phyloP scores from a whole-genome alignment of 2,329 filamentous ascomycete genomes.

The Colletotrichum sp. region DNA sequence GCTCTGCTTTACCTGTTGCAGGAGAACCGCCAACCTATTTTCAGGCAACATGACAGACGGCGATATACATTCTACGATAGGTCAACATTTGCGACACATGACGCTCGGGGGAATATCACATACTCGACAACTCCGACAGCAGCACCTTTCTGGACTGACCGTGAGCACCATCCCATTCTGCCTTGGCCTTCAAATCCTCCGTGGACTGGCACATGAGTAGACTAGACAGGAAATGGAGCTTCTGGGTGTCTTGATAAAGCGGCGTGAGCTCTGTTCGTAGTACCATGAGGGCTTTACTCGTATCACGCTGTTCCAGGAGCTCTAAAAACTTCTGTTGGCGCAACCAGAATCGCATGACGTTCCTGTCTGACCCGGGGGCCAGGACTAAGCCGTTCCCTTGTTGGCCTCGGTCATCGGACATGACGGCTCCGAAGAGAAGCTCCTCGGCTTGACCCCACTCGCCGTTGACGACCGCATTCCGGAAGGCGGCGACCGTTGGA shows the following conservation, averaged over 20 bases:
- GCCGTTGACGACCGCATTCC: constrained; percentile 79
- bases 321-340: constrained; percentile 96
- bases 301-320: constrained; percentile 78
- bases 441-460: constrained; percentile 86
- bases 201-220: constrained; percentile 86
- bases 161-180: constrained; percentile 83
- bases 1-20: constrained; percentile 82
- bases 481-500: constrained; percentile 83
- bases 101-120: constrained; percentile 32
- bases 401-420: constrained; percentile 35
- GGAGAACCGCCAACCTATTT: constrained; percentile 79
- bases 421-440: constrained; percentile 65
- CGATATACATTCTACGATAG: constrained; percentile 77
- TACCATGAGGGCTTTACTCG: constrained; percentile 77
- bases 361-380: constrained; percentile 74
- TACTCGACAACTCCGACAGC: constrained; percentile 84
- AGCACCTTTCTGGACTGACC: constrained; percentile 77
- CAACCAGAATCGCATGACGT: constrained; percentile 85
- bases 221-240: constrained; percentile 84
- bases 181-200: constrained; percentile 77
- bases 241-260: constrained; percentile 76
- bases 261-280: constrained; percentile 88
- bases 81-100: constrained; percentile 23
- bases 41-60: constrained; percentile 97
- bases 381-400: constrained; percentile 71